A percentile compares a stretch with the other conserved stretches of the same genome.
Conservation (phyloP, 108 stramenopile genomes). For the Thalassiosira profunda region DNA sequence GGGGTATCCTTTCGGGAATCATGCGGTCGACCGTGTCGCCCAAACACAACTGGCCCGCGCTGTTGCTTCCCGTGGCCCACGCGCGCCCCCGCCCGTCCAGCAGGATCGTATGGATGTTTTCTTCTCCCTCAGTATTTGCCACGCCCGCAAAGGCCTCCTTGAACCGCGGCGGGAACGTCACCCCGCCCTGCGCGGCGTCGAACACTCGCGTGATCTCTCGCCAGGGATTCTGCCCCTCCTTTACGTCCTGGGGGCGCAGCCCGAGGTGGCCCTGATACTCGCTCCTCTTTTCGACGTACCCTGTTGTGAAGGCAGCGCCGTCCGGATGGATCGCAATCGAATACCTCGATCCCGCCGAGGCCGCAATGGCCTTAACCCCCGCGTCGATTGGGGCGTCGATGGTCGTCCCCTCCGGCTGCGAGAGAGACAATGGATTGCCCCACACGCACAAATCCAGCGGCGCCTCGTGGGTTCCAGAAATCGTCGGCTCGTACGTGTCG, state of each 20-base stretch:
- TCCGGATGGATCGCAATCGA: slow-evolving; percentile 20
- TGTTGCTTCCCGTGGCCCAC: slow-evolving; percentile 44
- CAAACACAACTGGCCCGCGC: slow-evolving; percentile 38
- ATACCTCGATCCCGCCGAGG: slow-evolving; percentile 44
- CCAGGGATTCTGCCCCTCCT: slow-evolving; percentile 32
- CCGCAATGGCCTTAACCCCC: slow-evolving; percentile 11
- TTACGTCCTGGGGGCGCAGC: slow-evolving; percentile 21
- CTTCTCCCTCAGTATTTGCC: slow-evolving; percentile 21
- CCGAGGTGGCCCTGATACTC: slow-evolving; percentile 42
- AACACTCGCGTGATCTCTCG: slow-evolving; percentile 30
- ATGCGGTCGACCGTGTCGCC: slow-evolving; percentile 31
- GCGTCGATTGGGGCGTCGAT: slow-evolving; percentile 9
- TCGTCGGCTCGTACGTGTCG: slow-evolving; percentile 19
- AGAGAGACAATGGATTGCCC: slow-evolving; percentile 30
- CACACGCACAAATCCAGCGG: slow-evolving; percentile 41
- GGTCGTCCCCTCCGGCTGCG: slow-evolving; percentile 9
- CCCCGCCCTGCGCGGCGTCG: slow-evolving; percentile 12
- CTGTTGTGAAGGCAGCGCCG: slow-evolving; percentile 26
- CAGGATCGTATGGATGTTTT: slow-evolving; percentile 31
- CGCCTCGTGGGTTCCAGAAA: background rate
- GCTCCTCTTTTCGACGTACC: slow-evolving; percentile 18
- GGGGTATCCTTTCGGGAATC: slow-evolving; percentile 42
- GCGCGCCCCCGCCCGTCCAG: slow-evolving; percentile 37
- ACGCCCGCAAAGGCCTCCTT: slow-evolving; percentile 44
- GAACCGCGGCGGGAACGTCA: slow-evolving; percentile 30